Conservation (phyloP, 257 asterid genomes). For the Ilex aquifolium region DNA sequence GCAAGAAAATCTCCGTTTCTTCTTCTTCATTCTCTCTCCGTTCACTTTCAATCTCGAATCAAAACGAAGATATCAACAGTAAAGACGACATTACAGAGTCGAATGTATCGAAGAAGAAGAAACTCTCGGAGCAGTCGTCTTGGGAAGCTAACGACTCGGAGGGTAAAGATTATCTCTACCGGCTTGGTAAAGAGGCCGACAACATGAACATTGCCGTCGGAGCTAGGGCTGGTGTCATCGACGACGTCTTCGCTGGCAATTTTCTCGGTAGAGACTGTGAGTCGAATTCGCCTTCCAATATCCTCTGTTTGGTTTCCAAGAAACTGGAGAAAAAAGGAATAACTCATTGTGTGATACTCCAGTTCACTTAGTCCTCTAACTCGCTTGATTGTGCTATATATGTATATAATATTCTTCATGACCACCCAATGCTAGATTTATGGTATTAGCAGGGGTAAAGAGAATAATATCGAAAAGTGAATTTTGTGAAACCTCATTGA, state of each 20-base stretch:
- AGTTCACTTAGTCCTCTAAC: no score
- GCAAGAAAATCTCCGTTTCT: not conserved
- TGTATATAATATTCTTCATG: no score
- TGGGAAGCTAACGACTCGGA: slow-evolving; percentile 84
- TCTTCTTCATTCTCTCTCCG: not conserved
- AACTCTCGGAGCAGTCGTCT: slow-evolving; percentile 73
- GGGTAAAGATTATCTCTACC: slow-evolving; percentile 83
- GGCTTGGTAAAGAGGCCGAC: slow-evolving; percentile 91
- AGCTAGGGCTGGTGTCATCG: slow-evolving; percentile 88
- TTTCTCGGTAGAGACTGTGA: slow-evolving; percentile 96
- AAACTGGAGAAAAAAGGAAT: not conserved
- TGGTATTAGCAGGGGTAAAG: no score
- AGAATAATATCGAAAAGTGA: no score
- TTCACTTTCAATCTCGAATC: not conserved
- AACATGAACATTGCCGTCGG: slow-evolving; percentile 94
- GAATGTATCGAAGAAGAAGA: slow-evolving; percentile 25
- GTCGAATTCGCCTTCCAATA: not conserved
- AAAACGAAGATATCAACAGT: slow-evolving; percentile 24
- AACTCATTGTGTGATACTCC: not conserved
- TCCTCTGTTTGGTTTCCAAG: not conserved
- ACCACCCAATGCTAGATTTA: no score
- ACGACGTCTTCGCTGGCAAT: slow-evolving; percentile 82
- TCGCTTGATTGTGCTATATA: no score
- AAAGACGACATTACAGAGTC: slow-evolving; percentile 24
- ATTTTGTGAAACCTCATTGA: no score